Evolutionary conservation across 2,329 filamentous ascomycete species (phyloP).

Genomic region (Aspergillus fijiensis): DNA sequence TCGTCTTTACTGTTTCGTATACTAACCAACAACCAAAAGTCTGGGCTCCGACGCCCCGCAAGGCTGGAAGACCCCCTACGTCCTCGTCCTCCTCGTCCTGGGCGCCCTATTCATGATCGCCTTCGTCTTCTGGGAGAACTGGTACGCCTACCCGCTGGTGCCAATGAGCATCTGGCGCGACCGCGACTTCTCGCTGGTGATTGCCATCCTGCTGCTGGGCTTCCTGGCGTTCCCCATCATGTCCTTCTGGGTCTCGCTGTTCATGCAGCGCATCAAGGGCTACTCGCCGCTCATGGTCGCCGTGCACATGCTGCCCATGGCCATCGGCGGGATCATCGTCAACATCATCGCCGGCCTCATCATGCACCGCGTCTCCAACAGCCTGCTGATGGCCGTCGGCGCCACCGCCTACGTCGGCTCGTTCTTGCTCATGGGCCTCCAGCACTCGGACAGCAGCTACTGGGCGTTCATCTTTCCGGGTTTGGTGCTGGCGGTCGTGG

Average conservation of each 20-base stretch:
- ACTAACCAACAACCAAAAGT: conserved; percentile 24
- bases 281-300: conserved; percentile 60
- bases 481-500: conserved; percentile 61
- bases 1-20: not conserved
- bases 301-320: conserved; percentile 65
- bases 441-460: conserved; percentile 54
- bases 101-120: conserved; percentile 56
- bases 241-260: conserved; percentile 64
- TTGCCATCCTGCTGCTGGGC: conserved; percentile 58
- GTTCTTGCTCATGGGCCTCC: conserved; percentile 58
- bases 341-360: conserved; percentile 63
- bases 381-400: conserved; percentile 58
- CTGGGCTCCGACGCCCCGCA: conserved; percentile 56
- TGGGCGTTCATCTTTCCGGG: conserved; percentile 67
- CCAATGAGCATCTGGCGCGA: conserved; percentile 59
- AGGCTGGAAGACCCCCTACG: conserved; percentile 63
- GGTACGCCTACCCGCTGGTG: conserved; percentile 53
- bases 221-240: conserved; percentile 63
- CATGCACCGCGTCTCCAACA: conserved; percentile 65
- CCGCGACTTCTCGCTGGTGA: conserved; percentile 63
- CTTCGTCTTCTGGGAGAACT: conserved; percentile 64
- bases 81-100: conserved; percentile 62
- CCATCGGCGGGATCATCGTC: conserved; percentile 61
- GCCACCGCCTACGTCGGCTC: conserved; percentile 43
- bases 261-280: conserved; percentile 59